These are phyloP conservation scores for Zymoseptoria crescenta DNA, from an alignment of 2,329 filamentous ascomycete species.

Conservation along the genomic window DNA sequence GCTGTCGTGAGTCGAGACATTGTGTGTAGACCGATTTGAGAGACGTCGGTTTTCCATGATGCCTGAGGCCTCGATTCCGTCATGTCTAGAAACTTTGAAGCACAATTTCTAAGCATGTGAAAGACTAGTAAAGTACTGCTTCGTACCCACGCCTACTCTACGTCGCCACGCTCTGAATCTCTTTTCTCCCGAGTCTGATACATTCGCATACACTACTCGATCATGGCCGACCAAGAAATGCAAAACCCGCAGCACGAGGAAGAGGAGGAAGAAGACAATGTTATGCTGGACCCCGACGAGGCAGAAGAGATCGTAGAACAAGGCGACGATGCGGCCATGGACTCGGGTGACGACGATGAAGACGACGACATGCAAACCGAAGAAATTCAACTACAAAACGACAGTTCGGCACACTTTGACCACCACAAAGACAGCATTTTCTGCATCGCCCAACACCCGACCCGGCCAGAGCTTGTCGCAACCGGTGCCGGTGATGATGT, in stretches of 20 bases:
- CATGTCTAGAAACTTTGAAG: neutral
- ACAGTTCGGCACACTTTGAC: slow-evolving; percentile 90
- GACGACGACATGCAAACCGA: slow-evolving; percentile 49
- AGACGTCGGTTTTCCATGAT: neutral
- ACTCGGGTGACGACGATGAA: slow-evolving; percentile 58
- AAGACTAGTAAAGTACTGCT: neutral
- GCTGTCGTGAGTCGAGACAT: too few species aligned
- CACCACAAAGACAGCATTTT: slow-evolving; percentile 85
- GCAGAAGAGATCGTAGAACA: slow-evolving; percentile 61
- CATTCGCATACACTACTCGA: neutral
- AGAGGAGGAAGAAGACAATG: slow-evolving; percentile 55
- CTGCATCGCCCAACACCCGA: slow-evolving; percentile 86
- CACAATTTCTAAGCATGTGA: neutral
- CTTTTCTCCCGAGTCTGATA: neutral
- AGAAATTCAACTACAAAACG: slow-evolving; percentile 79
- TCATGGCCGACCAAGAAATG: slow-evolving; percentile 15
- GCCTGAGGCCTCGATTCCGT: neutral
- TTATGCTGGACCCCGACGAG: slow-evolving; percentile 69
- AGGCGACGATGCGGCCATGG: slow-evolving; percentile 71
- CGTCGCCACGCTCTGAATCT: too few species aligned
- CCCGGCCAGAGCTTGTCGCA: slow-evolving; percentile 66
- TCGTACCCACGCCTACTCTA: too few species aligned
- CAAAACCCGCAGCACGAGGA: slow-evolving; percentile 14
- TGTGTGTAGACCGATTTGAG: neutral
- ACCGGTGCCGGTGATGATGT: slow-evolving; percentile 83